Evolutionary conservation across 441 rosid genomes (phyloP).

Genomic region (Mallotus repandus): DNA sequence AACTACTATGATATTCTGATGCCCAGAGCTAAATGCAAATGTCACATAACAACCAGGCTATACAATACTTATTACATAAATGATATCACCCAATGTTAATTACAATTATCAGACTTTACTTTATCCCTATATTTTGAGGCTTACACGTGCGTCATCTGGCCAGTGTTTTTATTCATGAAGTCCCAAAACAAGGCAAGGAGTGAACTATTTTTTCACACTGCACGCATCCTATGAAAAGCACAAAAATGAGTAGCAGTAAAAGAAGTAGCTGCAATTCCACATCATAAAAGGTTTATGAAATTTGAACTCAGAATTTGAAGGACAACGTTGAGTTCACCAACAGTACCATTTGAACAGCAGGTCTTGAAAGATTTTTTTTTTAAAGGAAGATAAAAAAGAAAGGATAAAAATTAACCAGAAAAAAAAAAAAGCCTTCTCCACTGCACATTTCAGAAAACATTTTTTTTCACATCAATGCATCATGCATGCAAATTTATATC

Average conservation of each 20-base stretch:
- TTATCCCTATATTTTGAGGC: background rate
- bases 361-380: too few species aligned
- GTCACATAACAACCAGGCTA: background rate
- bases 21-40: background rate
- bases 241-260: background rate
- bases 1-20: background rate
- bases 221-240: background rate
- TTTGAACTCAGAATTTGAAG: too few species aligned
- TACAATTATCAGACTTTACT: background rate
- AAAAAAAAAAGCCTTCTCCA: background rate
- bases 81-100: background rate
- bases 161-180: background rate
- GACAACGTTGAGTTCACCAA: too few species aligned
- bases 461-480: background rate
- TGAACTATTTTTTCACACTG: background rate
- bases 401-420: background rate
- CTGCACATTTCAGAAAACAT: conserved; percentile 1
- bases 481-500: background rate
- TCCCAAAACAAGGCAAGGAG: background rate
- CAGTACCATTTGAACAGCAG: too few species aligned
- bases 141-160: background rate
- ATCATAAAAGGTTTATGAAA: background rate
- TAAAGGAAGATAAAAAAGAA: background rate
- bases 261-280: background rate
- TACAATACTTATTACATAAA: background rate